phyloP scores from a whole-genome alignment of 352 stramenopile genomes.

The Globisporangium acanthophoron region DNA sequence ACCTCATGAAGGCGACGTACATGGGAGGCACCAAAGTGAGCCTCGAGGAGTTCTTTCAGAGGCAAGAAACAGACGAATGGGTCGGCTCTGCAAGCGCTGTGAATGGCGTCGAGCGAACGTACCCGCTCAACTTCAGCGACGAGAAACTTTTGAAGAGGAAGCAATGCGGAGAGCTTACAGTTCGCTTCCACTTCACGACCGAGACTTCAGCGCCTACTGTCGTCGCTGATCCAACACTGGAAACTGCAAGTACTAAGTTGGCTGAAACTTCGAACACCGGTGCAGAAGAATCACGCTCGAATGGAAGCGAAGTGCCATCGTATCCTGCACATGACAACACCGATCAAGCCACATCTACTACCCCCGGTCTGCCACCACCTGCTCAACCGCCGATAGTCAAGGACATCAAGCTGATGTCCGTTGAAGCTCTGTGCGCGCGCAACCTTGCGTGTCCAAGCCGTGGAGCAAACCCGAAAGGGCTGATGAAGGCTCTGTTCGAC shows the following conservation, averaged over 20 bases:
- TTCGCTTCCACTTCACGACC: conserved; percentile 25
- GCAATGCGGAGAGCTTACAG: conserved; percentile 26
- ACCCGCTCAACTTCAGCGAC: conserved; percentile 19
- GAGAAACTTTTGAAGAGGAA: conserved; percentile 35
- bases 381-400: neutral
- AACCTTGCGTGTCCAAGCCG: conserved; percentile 21
- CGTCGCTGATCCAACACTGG: neutral
- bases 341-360: neutral
- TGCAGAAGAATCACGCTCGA: too few relatives aligned
- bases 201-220: neutral
- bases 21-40: conserved; percentile 33
- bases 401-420: conserved; percentile 31
- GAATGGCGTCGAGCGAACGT: conserved; percentile 12
- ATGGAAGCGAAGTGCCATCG: too few relatives aligned
- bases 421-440: conserved; percentile 28
- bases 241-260: neutral
- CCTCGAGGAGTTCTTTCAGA: conserved; percentile 24
- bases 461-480: conserved; percentile 16
- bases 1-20: conserved; percentile 35
- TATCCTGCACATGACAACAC: neutral
- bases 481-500: conserved; percentile 40
- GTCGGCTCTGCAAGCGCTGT: conserved; percentile 2
- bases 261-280: too few relatives aligned
- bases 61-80: neutral
- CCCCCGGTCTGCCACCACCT: neutral